A percentile compares a stretch with the other conserved stretches of the same genome.
Evolutionary conservation across 768 basidiomycete species (phyloP).

Genomic region (Pholiota molesta): DNA sequence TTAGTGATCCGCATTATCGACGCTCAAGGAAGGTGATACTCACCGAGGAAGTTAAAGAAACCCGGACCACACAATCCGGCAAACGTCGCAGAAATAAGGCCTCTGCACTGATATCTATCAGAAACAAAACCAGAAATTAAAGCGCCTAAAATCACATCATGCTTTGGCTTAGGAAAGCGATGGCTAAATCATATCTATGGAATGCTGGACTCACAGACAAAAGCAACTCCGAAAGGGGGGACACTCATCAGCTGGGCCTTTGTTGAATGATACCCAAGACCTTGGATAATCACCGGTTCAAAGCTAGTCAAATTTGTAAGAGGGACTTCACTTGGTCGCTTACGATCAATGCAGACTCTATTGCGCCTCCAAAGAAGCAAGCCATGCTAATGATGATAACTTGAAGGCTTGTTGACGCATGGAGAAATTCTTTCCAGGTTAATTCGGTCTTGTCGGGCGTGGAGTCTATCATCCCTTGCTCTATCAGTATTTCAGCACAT

Average conservation of each 20-base stretch:
- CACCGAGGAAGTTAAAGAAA: not conserved
- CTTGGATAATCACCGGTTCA: slow-evolving; percentile 32
- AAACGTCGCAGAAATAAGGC: not conserved
- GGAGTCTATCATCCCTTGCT: too few relatives aligned
- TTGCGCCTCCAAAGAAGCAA: too few relatives aligned
- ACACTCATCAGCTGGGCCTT: slow-evolving; percentile 35
- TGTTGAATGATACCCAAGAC: slow-evolving; percentile 31
- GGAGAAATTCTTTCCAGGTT: too few relatives aligned
- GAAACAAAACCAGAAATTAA: not conserved
- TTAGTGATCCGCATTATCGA: not conserved
- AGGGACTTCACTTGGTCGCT: too few relatives aligned
- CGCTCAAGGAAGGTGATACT: not conserved
- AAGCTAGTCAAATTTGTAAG: slow-evolving; percentile 18
- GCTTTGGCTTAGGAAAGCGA: too few relatives aligned
- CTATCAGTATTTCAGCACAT: too few relatives aligned
- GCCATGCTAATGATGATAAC: too few relatives aligned
- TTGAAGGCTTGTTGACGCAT: too few relatives aligned
- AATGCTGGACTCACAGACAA: not conserved
- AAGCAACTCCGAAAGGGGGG: slow-evolving; percentile 22
- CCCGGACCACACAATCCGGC: not conserved
- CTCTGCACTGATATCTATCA: not conserved
- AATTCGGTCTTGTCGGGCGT: too few relatives aligned
- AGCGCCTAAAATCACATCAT: not conserved
- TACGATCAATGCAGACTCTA: too few relatives aligned
- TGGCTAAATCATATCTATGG: not conserved